Evolutionary conservation across 345 rosid species (phyloP).

Genomic region (Erucastrum elatum): DNA sequence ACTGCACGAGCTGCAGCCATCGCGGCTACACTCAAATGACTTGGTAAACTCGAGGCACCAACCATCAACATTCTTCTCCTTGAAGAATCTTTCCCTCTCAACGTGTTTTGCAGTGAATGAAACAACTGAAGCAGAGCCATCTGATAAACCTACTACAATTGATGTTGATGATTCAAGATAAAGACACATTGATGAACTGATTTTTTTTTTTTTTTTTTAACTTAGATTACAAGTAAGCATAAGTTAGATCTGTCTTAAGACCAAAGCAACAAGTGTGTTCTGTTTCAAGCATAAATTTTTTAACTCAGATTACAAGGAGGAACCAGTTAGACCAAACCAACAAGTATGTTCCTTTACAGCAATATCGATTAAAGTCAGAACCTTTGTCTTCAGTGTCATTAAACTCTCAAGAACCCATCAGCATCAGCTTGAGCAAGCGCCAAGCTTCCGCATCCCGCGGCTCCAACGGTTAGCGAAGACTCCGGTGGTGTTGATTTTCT

Average conservation of each 20-base stretch:
- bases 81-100: too few relatives aligned
- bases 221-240: neutral
- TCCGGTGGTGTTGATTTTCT: constrained; percentile 60
- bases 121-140: constrained; percentile 67
- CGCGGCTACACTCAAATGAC: too few relatives aligned
- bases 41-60: too few relatives aligned
- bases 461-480: constrained; percentile 85
- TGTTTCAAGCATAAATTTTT: too few relatives aligned
- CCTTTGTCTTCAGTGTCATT: constrained; percentile 38
- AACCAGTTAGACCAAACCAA: too few relatives aligned
- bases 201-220: constrained; percentile 45
- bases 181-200: constrained; percentile 80
- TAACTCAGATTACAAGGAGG: too few relatives aligned
- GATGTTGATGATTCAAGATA: constrained; percentile 63
- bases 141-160: constrained; percentile 63
- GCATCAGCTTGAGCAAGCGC: constrained; percentile 81
- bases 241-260: too few relatives aligned
- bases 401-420: constrained; percentile 65
- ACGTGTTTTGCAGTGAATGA: constrained; percentile 38
- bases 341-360: too few relatives aligned
- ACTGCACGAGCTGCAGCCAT: too few relatives aligned
- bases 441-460: constrained; percentile 34
- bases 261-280: too few relatives aligned
- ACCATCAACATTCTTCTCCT: too few relatives aligned
- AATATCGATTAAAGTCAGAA: neutral